These are phyloP conservation scores for Stagonosporopsis vannaccii DNA, from an alignment of 2,329 filamentous ascomycete species.

Conservation along the genomic window DNA sequence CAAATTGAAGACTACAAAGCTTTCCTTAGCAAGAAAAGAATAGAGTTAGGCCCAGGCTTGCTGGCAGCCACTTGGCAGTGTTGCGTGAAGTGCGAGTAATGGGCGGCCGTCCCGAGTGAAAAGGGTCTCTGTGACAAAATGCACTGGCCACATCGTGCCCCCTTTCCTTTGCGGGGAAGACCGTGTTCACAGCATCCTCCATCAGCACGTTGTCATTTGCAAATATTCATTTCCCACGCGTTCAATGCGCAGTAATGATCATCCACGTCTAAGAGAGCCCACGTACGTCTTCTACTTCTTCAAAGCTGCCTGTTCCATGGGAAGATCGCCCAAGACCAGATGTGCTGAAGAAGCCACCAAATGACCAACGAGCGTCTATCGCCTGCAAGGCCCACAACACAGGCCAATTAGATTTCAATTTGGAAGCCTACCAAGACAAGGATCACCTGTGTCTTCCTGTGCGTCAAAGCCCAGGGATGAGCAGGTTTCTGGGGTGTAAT, in stretches of 20 bases:
- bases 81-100: background rate
- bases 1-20: background rate
- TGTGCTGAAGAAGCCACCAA: background rate
- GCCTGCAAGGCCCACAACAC: background rate
- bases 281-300: background rate
- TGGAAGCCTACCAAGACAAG: background rate
- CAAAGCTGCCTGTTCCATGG: background rate
- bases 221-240: background rate
- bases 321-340: background rate
- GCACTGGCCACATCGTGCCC: conserved; percentile 3
- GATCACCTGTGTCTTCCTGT: background rate
- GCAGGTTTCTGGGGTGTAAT: conserved; percentile 1
- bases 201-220: background rate
- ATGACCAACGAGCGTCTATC: background rate
- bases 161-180: conserved; percentile 8
- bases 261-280: too few species aligned
- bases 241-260: background rate
- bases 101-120: background rate
- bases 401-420: background rate
- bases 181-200: background rate
- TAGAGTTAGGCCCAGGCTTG: background rate
- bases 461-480: conserved; percentile 1
- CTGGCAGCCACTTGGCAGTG: too few species aligned
- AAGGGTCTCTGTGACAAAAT: background rate
- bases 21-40: background rate